These are phyloP conservation scores for Nannochloris sp. DNA, from an alignment of 139 green algal species.

Conservation along the genomic window DNA sequence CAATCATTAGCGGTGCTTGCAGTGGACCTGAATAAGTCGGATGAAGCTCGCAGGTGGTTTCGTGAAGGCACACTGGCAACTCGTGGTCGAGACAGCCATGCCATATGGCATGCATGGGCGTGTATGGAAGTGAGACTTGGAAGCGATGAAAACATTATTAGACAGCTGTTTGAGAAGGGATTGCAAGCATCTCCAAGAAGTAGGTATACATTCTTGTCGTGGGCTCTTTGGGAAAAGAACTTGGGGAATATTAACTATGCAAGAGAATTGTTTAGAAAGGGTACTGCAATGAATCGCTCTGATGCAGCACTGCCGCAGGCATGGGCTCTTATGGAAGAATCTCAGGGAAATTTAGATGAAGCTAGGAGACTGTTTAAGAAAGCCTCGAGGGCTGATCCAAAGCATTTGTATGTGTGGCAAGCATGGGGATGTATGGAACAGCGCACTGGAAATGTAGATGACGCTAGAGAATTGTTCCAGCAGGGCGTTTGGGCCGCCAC, in stretches of 20 bases:
- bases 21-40: slow-evolving; percentile 46
- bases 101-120: slow-evolving; percentile 83
- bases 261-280: slow-evolving; percentile 61
- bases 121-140: slow-evolving; percentile 57
- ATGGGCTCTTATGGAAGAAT: slow-evolving; percentile 59
- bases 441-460: slow-evolving; percentile 45
- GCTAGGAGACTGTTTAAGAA: slow-evolving; percentile 59
- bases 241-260: slow-evolving; percentile 50
- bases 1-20: slow-evolving; percentile 73
- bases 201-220: slow-evolving; percentile 65
- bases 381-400: slow-evolving; percentile 49
- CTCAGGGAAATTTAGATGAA: slow-evolving; percentile 41
- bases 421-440: slow-evolving; percentile 86
- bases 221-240: slow-evolving; percentile 64
- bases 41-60: slow-evolving; percentile 81
- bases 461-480: slow-evolving; percentile 87
- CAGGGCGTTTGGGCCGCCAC: slow-evolving; percentile 81
- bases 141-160: slow-evolving; percentile 33
- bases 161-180: slow-evolving; percentile 52
- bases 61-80: slow-evolving; percentile 50
- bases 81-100: slow-evolving; percentile 35
- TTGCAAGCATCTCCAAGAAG: slow-evolving; percentile 36
- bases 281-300: slow-evolving; percentile 60
- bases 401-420: slow-evolving; percentile 77
- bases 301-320: slow-evolving; percentile 73